Evolutionary conservation across 176 grass and related monocot species (phyloP).

Genomic region (Chloris gayana): DNA sequence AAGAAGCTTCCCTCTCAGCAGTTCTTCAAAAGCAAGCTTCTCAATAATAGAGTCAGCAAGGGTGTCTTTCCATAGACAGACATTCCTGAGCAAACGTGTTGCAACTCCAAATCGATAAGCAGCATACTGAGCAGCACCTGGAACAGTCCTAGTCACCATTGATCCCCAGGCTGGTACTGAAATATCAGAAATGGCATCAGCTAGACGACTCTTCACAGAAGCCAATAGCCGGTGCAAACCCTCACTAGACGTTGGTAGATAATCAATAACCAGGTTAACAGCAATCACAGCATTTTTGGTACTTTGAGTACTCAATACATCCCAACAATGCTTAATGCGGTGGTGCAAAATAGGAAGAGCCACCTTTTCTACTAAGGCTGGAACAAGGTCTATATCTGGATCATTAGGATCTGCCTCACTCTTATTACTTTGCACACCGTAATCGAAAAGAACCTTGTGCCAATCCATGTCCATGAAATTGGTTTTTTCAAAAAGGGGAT

Average conservation of each 20-base stretch:
- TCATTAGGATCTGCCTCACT: slow-evolving; percentile 44
- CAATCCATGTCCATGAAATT: slow-evolving; percentile 87
- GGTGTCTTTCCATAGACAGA: slow-evolving; percentile 91
- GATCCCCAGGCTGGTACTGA: slow-evolving; percentile 83
- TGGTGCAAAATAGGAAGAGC: slow-evolving; percentile 93
- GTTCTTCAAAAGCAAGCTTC: slow-evolving; percentile 79
- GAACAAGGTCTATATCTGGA: slow-evolving; percentile 64
- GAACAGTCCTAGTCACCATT: slow-evolving; percentile 68
- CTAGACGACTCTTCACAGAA: slow-evolving; percentile 61
- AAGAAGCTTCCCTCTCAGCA: slow-evolving; percentile 83
- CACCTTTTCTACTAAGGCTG: slow-evolving; percentile 82
- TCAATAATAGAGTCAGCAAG: slow-evolving; percentile 70
- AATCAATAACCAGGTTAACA: slow-evolving; percentile 62
- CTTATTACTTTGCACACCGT: slow-evolving; percentile 46
- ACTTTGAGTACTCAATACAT: slow-evolving; percentile 73
- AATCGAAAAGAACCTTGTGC: slow-evolving; percentile 72
- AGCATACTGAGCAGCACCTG: slow-evolving; percentile 70
- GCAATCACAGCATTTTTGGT: slow-evolving; percentile 71
- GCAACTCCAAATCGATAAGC: slow-evolving; percentile 89
- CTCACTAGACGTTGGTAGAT: slow-evolving; percentile 65
- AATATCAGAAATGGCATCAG: slow-evolving; percentile 59
- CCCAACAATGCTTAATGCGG: slow-evolving; percentile 88
- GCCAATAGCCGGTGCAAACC: slow-evolving; percentile 67
- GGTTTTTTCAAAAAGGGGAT: slow-evolving; percentile 66
- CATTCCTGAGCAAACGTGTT: slow-evolving; percentile 76